Percentiles rank a stretch among this genome's conserved stretches.
These are phyloP conservation scores for Trametes hirsuta DNA, from an alignment of 1,284 basidiomycete species.

Conservation along the genomic window DNA sequence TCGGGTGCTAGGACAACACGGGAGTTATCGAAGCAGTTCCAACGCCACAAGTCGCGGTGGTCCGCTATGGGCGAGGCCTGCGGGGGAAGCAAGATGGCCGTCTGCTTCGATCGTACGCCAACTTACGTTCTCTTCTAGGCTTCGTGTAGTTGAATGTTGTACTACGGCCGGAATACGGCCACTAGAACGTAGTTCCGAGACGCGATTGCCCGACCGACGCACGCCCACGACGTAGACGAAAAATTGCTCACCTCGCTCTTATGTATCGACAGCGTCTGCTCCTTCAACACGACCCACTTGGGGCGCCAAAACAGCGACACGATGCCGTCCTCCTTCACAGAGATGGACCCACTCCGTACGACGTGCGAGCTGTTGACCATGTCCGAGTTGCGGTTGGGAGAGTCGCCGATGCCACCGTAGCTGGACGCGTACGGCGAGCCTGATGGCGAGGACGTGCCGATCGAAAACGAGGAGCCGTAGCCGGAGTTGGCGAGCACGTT, in stretches of 20 bases:
- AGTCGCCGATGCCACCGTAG: slow-evolving; percentile 77
- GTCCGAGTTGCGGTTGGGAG: slow-evolving; percentile 63
- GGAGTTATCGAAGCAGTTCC: no score
- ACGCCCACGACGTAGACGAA: neutral
- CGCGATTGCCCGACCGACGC: neutral
- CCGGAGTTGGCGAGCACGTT: slow-evolving; percentile 51
- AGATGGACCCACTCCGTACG: slow-evolving; percentile 72
- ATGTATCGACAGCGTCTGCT: slow-evolving; percentile 82
- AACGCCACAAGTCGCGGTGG: no score
- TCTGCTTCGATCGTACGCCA: no score
- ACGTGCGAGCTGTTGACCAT: slow-evolving; percentile 45
- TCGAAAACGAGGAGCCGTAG: slow-evolving; percentile 61
- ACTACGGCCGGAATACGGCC: no score
- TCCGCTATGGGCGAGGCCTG: no score
- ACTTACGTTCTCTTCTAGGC: no score
- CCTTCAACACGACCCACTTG: slow-evolving; percentile 88
- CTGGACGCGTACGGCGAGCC: slow-evolving; percentile 60
- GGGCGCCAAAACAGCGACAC: slow-evolving; percentile 93
- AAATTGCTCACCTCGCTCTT: slow-evolving; percentile 83
- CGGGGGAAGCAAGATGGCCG: no score
- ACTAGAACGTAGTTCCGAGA: no score
- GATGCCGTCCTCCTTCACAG: slow-evolving; percentile 89
- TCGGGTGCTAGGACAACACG: no score
- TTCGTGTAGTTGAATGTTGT: no score
- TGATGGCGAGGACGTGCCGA: slow-evolving; percentile 52